Evolutionary conservation across 2,329 filamentous ascomycete species (phyloP), one percentile per base, ranked within the genome.

Genomic region (Hansfordia pulvinata): DNA sequence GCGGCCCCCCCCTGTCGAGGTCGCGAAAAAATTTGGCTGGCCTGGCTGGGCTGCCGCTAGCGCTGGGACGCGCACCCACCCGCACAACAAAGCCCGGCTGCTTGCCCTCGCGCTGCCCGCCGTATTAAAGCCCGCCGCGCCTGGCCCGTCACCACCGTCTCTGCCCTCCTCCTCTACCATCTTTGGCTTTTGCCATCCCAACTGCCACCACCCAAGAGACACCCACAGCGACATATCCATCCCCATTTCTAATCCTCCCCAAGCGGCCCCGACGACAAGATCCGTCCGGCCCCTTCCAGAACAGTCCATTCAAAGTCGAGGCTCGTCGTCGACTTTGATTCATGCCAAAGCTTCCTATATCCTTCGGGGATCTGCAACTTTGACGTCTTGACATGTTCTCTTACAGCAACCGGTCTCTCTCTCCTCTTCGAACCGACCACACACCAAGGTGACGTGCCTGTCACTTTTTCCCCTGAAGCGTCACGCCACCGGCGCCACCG

Each of bases 361-460:
- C 33, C 39, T 37, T 37, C 34, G 37, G 50, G 47, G 49, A 53
- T 53, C 48, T 50, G 42, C 51, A 51, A 49, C 44, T 39, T 42
- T 44, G 40, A 48, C 44, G n/a, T n/a, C 43, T 53, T 60, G 56
- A 58, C 55, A 71, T 71, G 67, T 71, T 64, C 51, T 58, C 60
- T 53, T 55, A 56, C 60, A 57, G 56, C 62, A 61, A 54, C 61
- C 55, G 54, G 45, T 55, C 52, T 51, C 58, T 54, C 50, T 63
- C 59, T 53, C 61, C 58, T 60, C 62, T 60, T 59, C 61, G 62
- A 48, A 62, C 62, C 64, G 62, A 68, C 57, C 60, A 64, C 58
- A 68, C 65, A 66, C 62, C 63, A 59, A 66, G 66, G 65, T 70
- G 66, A 70, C 64, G 23, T 17, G 52, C 55, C 56, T 49, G 47